Percentiles rank a stretch among this genome's conserved stretches.
Evolutionary conservation across 371 early-diverging fungal genomes (phyloP).

Genomic region (Entomophthora muscae): DNA sequence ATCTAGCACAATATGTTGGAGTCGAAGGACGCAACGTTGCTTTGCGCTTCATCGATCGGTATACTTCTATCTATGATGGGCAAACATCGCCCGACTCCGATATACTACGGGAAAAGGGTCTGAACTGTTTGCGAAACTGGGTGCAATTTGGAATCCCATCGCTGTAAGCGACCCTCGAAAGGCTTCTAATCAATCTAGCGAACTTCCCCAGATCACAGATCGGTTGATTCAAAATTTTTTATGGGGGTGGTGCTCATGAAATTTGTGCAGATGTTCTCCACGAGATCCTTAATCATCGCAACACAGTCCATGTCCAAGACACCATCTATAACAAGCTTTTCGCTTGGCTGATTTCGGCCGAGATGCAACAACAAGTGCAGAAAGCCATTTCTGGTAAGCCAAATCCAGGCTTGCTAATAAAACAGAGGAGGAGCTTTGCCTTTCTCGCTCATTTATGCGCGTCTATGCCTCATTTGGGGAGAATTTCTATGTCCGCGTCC

Average conservation of each 20-base stretch:
- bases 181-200: background rate
- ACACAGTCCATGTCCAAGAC: background rate
- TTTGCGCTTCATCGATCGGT: background rate
- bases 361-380: background rate
- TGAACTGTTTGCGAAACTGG: background rate
- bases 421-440: background rate
- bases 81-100: background rate
- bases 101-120: background rate
- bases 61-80: background rate
- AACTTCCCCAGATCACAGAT: background rate
- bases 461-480: background rate
- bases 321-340: constrained; percentile 2
- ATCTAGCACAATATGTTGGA: background rate
- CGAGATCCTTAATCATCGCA: background rate
- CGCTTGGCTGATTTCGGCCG: background rate
- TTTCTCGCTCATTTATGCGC: background rate
- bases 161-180: background rate
- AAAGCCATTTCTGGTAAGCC: background rate
- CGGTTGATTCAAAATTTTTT: background rate
- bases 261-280: background rate
- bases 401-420: background rate
- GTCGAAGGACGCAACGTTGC: background rate
- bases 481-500: background rate
- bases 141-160: constrained; percentile 1
- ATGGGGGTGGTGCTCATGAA: background rate